These are phyloP conservation scores for Xylaria venustula DNA, from an alignment of 495 filamentous ascomycete species.

Conservation along the genomic window DNA sequence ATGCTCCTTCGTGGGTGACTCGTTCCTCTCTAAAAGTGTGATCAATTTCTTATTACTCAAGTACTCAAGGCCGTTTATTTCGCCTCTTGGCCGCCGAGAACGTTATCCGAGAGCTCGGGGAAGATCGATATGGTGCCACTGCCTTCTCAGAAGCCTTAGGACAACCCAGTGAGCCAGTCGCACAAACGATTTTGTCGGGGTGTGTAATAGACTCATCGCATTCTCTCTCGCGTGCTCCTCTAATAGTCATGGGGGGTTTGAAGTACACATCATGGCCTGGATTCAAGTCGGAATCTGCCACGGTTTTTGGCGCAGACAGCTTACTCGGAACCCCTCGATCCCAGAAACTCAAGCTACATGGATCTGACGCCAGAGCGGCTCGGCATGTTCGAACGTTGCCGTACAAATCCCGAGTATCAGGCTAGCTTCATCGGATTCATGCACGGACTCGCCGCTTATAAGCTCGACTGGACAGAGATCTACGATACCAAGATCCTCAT, in stretches of 20 bases:
- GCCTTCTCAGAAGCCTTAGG: constrained; percentile 5
- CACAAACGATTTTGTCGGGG: constrained; percentile 6
- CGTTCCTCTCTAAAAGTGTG: neutral
- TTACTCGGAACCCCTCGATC: constrained; percentile 13
- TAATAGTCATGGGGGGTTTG: neutral
- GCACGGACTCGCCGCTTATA: constrained; percentile 1
- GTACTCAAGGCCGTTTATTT: constrained; percentile 9
- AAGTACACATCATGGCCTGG: constrained; percentile 8
- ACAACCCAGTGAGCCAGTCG: neutral
- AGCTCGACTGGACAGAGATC: constrained; percentile 15
- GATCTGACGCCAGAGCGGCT: constrained; percentile 5
- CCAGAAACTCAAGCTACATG: constrained; percentile 8
- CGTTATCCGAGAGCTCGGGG: constrained; percentile 10
- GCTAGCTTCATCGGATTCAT: constrained; percentile 14
- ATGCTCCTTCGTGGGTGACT: constrained; percentile 10
- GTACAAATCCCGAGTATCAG: constrained; percentile 1
- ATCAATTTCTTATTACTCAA: neutral
- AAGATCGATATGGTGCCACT: constrained; percentile 12
- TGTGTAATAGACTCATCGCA: neutral
- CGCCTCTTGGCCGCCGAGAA: constrained; percentile 7
- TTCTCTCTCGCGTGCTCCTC: neutral
- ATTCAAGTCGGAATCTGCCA: constrained; percentile 9
- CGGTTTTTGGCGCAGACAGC: constrained; percentile 8
- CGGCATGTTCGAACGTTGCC: constrained; percentile 6
- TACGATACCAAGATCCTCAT: constrained; percentile 12